Evolutionary conservation across 1,284 basidiomycete genomes (phyloP).

Genomic region (Porodaedalea pini): DNA sequence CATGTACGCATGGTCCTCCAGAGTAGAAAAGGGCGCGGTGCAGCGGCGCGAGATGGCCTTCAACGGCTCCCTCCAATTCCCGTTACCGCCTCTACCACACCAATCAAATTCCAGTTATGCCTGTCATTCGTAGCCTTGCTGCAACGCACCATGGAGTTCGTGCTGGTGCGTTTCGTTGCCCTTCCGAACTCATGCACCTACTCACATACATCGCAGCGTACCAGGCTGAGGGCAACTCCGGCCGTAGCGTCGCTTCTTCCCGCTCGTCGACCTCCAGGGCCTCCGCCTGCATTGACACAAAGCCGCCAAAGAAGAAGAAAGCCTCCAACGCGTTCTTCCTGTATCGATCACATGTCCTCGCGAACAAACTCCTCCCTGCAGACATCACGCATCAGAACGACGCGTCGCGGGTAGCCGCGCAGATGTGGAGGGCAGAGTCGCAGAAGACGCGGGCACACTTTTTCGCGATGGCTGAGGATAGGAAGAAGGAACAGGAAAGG

Average conservation of each 20-base stretch:
- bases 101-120: neutral
- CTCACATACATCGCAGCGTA: neutral
- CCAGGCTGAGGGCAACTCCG: neutral
- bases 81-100: neutral
- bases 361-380: slow-evolving; percentile 4
- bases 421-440: slow-evolving; percentile 9
- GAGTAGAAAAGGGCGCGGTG: neutral
- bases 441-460: neutral
- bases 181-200: neutral
- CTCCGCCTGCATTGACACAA: neutral
- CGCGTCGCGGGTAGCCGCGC: slow-evolving; percentile 4
- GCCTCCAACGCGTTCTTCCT: slow-evolving; percentile 13
- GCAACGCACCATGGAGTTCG: neutral
- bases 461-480: slow-evolving; percentile 4
- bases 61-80: neutral
- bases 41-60: neutral
- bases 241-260: no score
- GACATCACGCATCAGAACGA: slow-evolving; percentile 15
- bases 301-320: slow-evolving; percentile 8
- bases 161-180: neutral
- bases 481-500: neutral
- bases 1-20: neutral
- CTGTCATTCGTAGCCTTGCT: neutral
- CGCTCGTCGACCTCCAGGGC: neutral
- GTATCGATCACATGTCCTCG: slow-evolving; percentile 13